Evolutionary conservation across 1,139 yeast species (phyloP).

Genomic region (Yamadazyma sp.): DNA sequence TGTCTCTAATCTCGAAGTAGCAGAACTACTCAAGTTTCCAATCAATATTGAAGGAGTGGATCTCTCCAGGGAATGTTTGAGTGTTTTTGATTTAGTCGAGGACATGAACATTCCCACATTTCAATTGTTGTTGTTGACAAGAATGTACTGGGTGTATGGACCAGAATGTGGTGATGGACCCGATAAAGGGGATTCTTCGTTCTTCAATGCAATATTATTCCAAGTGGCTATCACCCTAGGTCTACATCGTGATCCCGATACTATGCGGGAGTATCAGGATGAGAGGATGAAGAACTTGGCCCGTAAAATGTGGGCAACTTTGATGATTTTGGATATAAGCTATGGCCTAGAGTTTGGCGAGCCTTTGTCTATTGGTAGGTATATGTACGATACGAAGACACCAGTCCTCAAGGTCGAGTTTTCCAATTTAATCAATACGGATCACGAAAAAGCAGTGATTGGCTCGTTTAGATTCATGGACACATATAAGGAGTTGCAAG

Average conservation of each 20-base stretch:
- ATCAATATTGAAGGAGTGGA: slow-evolving; percentile 34
- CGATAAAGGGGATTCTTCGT: slow-evolving; percentile 49
- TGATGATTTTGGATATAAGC: slow-evolving; percentile 34
- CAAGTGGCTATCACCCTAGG: slow-evolving; percentile 47
- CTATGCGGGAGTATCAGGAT: background rate
- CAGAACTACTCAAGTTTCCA: slow-evolving; percentile 6
- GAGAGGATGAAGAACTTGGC: slow-evolving; percentile 31
- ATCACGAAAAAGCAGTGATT: slow-evolving; percentile 23
- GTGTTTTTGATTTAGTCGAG: slow-evolving; percentile 29
- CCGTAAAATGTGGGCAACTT: slow-evolving; percentile 22
- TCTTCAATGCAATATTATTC: slow-evolving; percentile 36
- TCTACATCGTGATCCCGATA: slow-evolving; percentile 39
- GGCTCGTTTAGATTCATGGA: slow-evolving; percentile 12
- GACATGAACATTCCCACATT: slow-evolving; percentile 5
- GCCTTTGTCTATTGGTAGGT: slow-evolving; percentile 28
- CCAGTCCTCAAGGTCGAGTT: slow-evolving; percentile 19
- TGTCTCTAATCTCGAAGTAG: background rate
- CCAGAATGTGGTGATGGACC: slow-evolving; percentile 51
- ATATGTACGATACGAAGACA: slow-evolving; percentile 32
- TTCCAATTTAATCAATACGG: slow-evolving; percentile 27
- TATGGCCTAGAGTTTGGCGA: slow-evolving; percentile 40
- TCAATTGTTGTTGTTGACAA: slow-evolving; percentile 43
- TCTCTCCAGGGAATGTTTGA: slow-evolving; percentile 36
- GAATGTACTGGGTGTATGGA: slow-evolving; percentile 40
- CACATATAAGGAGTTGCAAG: slow-evolving; percentile 11